Percentiles rank a stretch among this genome's conserved stretches.
These are phyloP conservation scores for Furcasterigmium sp. DNA, from an alignment of 2,329 filamentous ascomycete species.

Conservation along the genomic window DNA sequence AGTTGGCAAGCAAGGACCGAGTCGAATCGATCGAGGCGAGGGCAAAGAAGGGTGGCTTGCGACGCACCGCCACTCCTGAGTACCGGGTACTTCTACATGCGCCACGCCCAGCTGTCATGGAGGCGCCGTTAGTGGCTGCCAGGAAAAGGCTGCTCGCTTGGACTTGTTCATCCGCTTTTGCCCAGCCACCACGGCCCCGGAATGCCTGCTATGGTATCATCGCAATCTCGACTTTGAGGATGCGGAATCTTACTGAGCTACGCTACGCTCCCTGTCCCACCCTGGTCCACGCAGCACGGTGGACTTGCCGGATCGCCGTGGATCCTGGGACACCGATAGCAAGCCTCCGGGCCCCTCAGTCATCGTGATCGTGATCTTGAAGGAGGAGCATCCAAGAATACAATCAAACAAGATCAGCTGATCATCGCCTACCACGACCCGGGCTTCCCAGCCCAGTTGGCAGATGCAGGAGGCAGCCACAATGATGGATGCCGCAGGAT, in stretches of 20 bases:
- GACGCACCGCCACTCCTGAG: not conserved
- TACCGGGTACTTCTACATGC: not conserved
- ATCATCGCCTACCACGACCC: no score
- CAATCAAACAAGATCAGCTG: no score
- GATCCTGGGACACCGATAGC: not conserved
- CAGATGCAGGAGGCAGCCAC: no score
- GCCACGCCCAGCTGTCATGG: not conserved
- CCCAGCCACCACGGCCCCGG: not conserved
- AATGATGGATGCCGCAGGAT: no score
- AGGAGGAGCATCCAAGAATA: no score
- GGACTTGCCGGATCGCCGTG: not conserved
- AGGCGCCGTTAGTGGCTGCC: not conserved
- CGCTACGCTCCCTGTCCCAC: not conserved
- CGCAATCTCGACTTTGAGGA: not conserved
- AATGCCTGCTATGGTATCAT: not conserved
- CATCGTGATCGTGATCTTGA: no score
- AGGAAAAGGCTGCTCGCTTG: not conserved
- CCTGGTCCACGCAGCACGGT: not conserved
- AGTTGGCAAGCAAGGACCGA: no score
- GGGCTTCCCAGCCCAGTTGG: no score
- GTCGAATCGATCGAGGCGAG: not conserved
- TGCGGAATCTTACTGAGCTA: not conserved
- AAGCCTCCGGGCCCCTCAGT: no score
- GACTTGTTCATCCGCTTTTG: not conserved
- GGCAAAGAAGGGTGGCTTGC: not conserved